Percentiles rank a stretch among this genome's conserved stretches.
Evolutionary conservation across 441 rosid genomes (phyloP).

Genomic region (Flueggea neowawraea): DNA sequence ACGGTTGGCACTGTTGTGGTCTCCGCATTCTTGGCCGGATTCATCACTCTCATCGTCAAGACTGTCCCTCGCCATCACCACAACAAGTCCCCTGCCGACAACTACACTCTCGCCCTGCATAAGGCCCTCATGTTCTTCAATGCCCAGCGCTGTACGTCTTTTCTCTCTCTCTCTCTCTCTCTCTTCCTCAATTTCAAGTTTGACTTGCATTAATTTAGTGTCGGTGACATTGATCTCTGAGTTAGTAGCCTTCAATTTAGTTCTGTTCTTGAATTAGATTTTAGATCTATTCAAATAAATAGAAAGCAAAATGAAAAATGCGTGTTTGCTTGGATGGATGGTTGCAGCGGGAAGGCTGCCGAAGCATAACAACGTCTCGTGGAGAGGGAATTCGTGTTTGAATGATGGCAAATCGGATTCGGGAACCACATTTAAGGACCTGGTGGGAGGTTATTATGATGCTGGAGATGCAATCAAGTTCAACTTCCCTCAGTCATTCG

Average conservation of each 20-base stretch:
- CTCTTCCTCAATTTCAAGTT: neutral
- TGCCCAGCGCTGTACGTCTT: conserved; percentile 62
- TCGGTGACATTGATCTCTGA: no score
- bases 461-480: conserved; percentile 97
- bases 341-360: conserved; percentile 82
- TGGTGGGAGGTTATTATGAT: conserved; percentile 83
- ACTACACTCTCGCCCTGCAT: conserved; percentile 76
- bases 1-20: conserved; percentile 58
- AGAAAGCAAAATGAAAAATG: no score
- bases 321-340: neutral
- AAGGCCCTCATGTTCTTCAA: conserved; percentile 94
- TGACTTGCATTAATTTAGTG: neutral
- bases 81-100: conserved; percentile 43
- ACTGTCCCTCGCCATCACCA: conserved; percentile 64
- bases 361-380: conserved; percentile 65
- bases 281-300: no score
- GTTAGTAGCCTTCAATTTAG: no score
- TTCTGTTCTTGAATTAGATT: no score
- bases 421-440: conserved; percentile 39
- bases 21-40: conserved; percentile 54
- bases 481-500: conserved; percentile 71
- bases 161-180: neutral
- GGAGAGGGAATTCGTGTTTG: conserved; percentile 79
- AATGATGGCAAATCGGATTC: conserved; percentile 61
- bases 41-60: conserved; percentile 65